Percentiles rank a stretch among this genome's conserved stretches.
Evolutionary conservation across 495 filamentous ascomycete species (phyloP).

Genomic region (Aspergillus coremiiformis): DNA sequence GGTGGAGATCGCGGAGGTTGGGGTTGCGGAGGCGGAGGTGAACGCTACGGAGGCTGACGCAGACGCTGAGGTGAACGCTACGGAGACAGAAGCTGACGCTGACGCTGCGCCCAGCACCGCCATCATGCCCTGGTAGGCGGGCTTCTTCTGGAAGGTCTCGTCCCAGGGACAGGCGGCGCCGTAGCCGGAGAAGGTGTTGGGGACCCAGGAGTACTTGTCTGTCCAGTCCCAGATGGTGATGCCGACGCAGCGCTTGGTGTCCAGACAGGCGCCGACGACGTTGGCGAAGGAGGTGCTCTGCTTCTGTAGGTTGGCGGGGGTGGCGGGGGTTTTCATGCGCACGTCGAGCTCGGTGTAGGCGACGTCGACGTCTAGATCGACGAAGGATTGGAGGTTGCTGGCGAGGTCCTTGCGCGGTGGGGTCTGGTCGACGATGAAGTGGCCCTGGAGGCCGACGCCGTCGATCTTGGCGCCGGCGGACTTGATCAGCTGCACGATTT

Average conservation of each 20-base stretch:
- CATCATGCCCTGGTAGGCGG: slow-evolving; percentile 44
- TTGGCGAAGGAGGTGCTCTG: slow-evolving; percentile 53
- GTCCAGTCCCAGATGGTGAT: slow-evolving; percentile 62
- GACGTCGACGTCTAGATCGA: slow-evolving; percentile 49
- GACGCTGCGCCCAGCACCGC: slow-evolving; percentile 23
- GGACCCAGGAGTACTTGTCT: slow-evolving; percentile 57
- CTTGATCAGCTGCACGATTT: slow-evolving; percentile 48
- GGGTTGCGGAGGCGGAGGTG: slow-evolving; percentile 2
- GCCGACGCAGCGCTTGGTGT: slow-evolving; percentile 53
- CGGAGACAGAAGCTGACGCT: slow-evolving; percentile 22
- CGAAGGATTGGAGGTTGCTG: slow-evolving; percentile 41
- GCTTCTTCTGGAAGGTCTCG: slow-evolving; percentile 48
- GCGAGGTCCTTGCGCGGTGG: slow-evolving; percentile 43
- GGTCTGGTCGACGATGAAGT: slow-evolving; percentile 50
- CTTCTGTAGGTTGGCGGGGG: slow-evolving; percentile 39
- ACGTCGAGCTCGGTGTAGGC: slow-evolving; percentile 60
- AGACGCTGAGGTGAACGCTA: slow-evolving; percentile 18
- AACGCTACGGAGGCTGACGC: slow-evolving; percentile 16
- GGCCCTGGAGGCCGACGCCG: slow-evolving; percentile 57
- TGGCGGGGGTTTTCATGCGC: slow-evolving; percentile 43
- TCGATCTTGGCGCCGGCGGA: slow-evolving; percentile 51
- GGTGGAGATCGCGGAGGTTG: slow-evolving; percentile 3
- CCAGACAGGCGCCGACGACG: slow-evolving; percentile 52
- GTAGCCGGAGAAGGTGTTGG: slow-evolving; percentile 43
- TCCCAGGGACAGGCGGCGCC: slow-evolving; percentile 49